phyloP scores from a whole-genome alignment of 2,329 filamentous ascomycete species.

The Talaromyces islandicus region DNA sequence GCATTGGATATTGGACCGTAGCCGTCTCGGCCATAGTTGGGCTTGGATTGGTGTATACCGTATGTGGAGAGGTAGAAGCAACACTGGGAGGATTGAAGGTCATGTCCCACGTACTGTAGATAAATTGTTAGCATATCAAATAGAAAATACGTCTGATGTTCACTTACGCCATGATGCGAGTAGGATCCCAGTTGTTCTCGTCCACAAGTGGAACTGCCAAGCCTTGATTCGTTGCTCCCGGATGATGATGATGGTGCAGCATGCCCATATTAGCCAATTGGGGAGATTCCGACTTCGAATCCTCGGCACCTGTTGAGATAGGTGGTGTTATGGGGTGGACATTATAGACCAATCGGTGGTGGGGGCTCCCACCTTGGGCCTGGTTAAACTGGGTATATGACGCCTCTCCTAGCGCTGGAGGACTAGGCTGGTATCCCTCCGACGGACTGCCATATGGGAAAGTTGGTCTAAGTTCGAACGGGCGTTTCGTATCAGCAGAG shows the following conservation, averaged over 20 bases:
- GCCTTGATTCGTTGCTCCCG: constrained; percentile 34
- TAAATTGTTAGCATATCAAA: constrained; percentile 21
- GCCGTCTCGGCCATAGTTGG: constrained; percentile 22
- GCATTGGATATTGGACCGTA: constrained; percentile 28
- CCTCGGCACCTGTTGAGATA: constrained; percentile 65
- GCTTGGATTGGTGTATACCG: constrained; percentile 27
- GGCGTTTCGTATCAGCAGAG: constrained; percentile 74
- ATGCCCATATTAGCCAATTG: constrained; percentile 57
- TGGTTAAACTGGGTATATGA: constrained; percentile 47
- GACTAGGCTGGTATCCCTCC: constrained; percentile 57
- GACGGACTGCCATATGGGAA: constrained; percentile 83
- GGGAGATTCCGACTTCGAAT: constrained; percentile 71
- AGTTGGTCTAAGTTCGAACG: constrained; percentile 80
- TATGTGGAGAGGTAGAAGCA: constrained; percentile 37
- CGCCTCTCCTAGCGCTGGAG: constrained; percentile 48
- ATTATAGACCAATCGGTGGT: constrained; percentile 44
- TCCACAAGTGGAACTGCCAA: constrained; percentile 54
- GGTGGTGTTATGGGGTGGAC: constrained; percentile 73
- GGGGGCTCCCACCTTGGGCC: constrained; percentile 39
- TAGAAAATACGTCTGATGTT: not conserved
- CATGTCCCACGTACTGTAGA: constrained; percentile 79
- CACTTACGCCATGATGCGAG: constrained; percentile 82
- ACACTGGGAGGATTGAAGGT: constrained; percentile 60
- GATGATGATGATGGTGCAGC: constrained; percentile 28
- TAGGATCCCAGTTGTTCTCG: constrained; percentile 75